Base-by-base conservation (phyloP, 306 rosid species). In the Canavalia ensiformis region DNA sequence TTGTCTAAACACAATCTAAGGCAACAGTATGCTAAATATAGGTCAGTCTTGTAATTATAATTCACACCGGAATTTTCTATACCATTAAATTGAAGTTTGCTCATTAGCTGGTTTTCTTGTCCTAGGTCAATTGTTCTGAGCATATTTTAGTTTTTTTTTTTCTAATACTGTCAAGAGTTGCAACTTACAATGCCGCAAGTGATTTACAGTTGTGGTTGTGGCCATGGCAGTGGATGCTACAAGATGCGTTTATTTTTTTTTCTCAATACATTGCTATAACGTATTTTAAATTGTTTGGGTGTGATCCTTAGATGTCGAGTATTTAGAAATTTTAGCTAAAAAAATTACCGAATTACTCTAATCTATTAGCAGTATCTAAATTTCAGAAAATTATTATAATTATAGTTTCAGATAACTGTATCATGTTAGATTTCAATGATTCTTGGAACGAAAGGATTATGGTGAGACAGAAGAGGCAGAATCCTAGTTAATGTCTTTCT, bases 181-280 rank as follows among this genome's bases (percentile, higher is more conserved):
- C 25, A 18, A 18, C 25, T 18, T 34, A 76, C 72, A n/a, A 34
- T 11, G 58, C 13, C 49, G 58, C 33, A 29, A 35, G 11, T 50
- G 25, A 8, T 34, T 33, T 10, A n/a, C 4, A 66, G n/a, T 72
- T 76, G 42, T 76, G 65, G 2, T n/a, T 62, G 37, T 76, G 80
- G 34, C 13, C 62, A 9, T 52, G 49, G 9, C 1, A 5, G 49
- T 60, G 33, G 8, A 33, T 60, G 9, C 29, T 62, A 13, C 46
- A 13, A 5, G 8, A 18, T 18, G 4, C 35, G 45, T 33, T 11
- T 59, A 4, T 9, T 59, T 11, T 63, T 18, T 18, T 18, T 18
- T 18, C 0, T 18, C 35, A 0, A 13, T 39, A 33, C 68, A 63
- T 12, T 41, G 45, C 28, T 62, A 12, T 9, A 7, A 3, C 71